Evolutionary conservation across 2,329 filamentous ascomycete species (phyloP).

Genomic region (Aspergillus novofumigatus): DNA sequence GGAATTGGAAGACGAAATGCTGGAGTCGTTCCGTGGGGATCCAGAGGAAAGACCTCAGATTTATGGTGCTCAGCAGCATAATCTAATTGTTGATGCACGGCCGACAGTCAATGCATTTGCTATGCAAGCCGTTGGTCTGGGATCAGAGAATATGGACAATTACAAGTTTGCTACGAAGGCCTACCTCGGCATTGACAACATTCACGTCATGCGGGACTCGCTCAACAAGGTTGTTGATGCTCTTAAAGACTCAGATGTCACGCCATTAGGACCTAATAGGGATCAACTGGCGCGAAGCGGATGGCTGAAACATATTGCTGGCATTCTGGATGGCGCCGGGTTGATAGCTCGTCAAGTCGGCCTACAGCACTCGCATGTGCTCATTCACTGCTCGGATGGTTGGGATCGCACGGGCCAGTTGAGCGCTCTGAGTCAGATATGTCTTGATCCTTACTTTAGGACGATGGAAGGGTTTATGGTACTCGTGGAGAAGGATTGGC

Average conservation of each 20-base stretch:
- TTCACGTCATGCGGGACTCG: constrained; percentile 94
- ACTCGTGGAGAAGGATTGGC: constrained; percentile 93
- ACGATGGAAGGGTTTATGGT: constrained; percentile 94
- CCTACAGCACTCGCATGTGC: constrained; percentile 85
- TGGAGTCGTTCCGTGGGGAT: constrained; percentile 53
- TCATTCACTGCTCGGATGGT: constrained; percentile 97
- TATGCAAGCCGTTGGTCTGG: constrained; percentile 88
- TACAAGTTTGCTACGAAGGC: constrained; percentile 89
- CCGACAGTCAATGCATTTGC: constrained; percentile 91
- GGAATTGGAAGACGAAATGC: constrained; percentile 64
- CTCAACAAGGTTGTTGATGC: constrained; percentile 83
- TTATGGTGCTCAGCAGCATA: constrained; percentile 89
- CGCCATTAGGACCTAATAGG: constrained; percentile 73
- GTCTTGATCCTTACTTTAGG: constrained; percentile 91
- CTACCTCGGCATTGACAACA: constrained; percentile 95
- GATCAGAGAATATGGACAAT: constrained; percentile 96
- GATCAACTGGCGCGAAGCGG: constrained; percentile 77
- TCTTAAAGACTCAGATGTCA: constrained; percentile 87
- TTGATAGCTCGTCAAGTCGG: constrained; percentile 85
- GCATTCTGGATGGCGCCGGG: constrained; percentile 76
- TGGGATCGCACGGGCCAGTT: constrained; percentile 98
- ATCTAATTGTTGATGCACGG: constrained; percentile 91
- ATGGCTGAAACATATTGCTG: constrained; percentile 86
- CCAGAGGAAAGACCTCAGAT: constrained; percentile 62
- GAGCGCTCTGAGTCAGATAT: constrained; percentile 84